A percentile compares a stretch with the other conserved stretches of the same genome.
These are phyloP conservation scores for Hypsizygus marmoreus DNA, from an alignment of 768 basidiomycete species.

Conservation along the genomic window DNA sequence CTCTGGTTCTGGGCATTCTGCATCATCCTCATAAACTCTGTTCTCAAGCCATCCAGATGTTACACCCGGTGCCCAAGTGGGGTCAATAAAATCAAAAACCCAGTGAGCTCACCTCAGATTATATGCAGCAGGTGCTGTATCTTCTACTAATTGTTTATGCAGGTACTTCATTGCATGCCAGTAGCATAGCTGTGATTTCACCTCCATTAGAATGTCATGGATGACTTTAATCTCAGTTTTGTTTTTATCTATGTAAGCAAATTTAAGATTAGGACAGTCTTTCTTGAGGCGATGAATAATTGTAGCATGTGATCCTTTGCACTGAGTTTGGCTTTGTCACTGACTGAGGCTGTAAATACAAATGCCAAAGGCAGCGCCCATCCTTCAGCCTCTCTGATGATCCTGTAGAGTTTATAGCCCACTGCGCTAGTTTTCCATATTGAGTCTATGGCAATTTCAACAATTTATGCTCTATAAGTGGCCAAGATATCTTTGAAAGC, in stretches of 20 bases:
- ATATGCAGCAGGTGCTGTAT: conserved; percentile 22
- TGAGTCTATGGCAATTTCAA: conserved; percentile 7
- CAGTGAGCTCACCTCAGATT: conserved; percentile 15
- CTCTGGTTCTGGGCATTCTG: conserved; percentile 10
- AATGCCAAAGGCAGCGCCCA: conserved; percentile 11
- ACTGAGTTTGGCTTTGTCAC: conserved; percentile 15
- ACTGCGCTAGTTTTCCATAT: conserved; percentile 8
- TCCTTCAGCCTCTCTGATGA: conserved; percentile 6
- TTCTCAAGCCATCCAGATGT: conserved; percentile 15
- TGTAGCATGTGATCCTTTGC: conserved; percentile 23
- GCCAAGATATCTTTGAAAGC: background rate
- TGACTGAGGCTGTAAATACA: conserved; percentile 20
- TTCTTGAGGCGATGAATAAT: conserved; percentile 15
- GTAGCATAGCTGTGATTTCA: conserved; percentile 34
- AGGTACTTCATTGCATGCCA: conserved; percentile 31
- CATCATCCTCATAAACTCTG: conserved; percentile 13
- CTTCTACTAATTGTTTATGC: conserved; percentile 21
- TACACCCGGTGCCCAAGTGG: conserved; percentile 23
- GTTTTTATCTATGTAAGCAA: conserved; percentile 27
- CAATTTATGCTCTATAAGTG: background rate
- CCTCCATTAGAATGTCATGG: conserved; percentile 12
- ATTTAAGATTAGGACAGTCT: conserved; percentile 20
- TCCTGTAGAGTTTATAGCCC: conserved; percentile 1
- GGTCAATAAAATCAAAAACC: conserved; percentile 24
- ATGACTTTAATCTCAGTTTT: conserved; percentile 28